Conservation (phyloP, 225 moss, liverwort and hornwort species). For the Sphagnum tenellum region DNA sequence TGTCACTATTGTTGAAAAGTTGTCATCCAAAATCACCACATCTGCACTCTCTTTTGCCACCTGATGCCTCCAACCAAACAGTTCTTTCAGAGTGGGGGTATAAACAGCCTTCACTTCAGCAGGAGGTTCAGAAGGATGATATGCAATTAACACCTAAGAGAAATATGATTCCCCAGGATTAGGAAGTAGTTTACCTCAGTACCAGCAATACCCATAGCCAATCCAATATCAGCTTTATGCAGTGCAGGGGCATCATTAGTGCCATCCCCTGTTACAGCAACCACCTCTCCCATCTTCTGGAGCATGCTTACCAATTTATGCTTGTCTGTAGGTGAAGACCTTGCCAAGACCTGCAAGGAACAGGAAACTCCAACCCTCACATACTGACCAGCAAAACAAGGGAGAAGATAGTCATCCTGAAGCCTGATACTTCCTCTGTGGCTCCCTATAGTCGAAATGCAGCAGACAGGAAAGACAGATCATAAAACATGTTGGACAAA, state of each 20-base stretch:
- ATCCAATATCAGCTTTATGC: slow-evolving; percentile 16
- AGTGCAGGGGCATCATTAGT: slow-evolving; percentile 21
- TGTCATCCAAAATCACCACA: slow-evolving; percentile 14
- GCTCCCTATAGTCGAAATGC: too few relatives aligned
- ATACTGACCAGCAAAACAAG: too few relatives aligned
- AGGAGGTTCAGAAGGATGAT: too few relatives aligned
- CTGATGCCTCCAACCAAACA: not conserved
- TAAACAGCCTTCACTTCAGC: too few relatives aligned
- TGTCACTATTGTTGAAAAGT: slow-evolving; percentile 10
- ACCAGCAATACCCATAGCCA: slow-evolving; percentile 15
- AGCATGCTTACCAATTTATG: slow-evolving; percentile 11
- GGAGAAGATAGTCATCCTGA: too few relatives aligned
- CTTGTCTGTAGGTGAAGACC: slow-evolving; percentile 15
- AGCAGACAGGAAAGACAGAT: too few relatives aligned
- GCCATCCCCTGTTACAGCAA: slow-evolving; percentile 19
- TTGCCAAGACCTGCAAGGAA: slow-evolving; percentile 11
- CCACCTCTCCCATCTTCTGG: slow-evolving; percentile 12
- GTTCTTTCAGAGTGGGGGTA: not conserved
- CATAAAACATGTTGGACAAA: too few relatives aligned
- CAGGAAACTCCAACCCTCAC: not conserved
- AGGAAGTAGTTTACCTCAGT: slow-evolving; percentile 8
- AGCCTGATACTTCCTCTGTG: too few relatives aligned
- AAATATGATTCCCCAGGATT: too few relatives aligned
- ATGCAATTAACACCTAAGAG: too few relatives aligned
- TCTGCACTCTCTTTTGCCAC: slow-evolving; percentile 19